A percentile compares a stretch with the other conserved stretches of the same genome.
phyloP scores from a whole-genome alignment of 441 rosid genomes.

The Daphne laureola region DNA sequence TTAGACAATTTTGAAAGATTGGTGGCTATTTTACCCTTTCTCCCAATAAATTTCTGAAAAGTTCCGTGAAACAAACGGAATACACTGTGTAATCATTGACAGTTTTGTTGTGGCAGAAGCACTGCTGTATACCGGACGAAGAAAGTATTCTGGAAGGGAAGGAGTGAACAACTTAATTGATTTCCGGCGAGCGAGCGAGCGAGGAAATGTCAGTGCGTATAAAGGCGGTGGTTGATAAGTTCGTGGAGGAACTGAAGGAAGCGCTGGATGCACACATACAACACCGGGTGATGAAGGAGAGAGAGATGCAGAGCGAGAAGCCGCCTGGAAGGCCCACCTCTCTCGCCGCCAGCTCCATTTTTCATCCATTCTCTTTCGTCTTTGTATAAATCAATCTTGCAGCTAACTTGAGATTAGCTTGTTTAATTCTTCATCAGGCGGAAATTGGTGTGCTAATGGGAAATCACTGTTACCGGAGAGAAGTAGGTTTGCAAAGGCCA shows the following conservation, averaged over 20 bases:
- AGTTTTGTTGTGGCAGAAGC: too few relatives aligned
- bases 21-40: too few relatives aligned
- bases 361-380: neutral
- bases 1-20: too few relatives aligned
- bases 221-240: constrained; percentile 86
- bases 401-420: too few relatives aligned
- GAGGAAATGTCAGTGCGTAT: constrained; percentile 76
- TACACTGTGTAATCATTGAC: too few relatives aligned
- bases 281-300: constrained; percentile 92
- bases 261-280: constrained; percentile 94
- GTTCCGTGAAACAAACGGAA: too few relatives aligned
- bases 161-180: neutral
- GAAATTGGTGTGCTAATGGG: constrained; percentile 80
- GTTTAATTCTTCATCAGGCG: too few relatives aligned
- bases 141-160: too few relatives aligned
- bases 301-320: constrained; percentile 99
- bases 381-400: too few relatives aligned
- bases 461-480: constrained; percentile 77
- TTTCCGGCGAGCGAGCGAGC: neutral
- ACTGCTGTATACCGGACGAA: too few relatives aligned
- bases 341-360: constrained; percentile 83
- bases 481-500: constrained; percentile 75
- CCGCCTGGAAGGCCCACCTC: constrained; percentile 99
- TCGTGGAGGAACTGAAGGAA: constrained; percentile 93
- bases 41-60: too few relatives aligned